Base-by-base conservation (phyloP, 116 monocot genomes). In the Thalassia testudinum region DNA sequence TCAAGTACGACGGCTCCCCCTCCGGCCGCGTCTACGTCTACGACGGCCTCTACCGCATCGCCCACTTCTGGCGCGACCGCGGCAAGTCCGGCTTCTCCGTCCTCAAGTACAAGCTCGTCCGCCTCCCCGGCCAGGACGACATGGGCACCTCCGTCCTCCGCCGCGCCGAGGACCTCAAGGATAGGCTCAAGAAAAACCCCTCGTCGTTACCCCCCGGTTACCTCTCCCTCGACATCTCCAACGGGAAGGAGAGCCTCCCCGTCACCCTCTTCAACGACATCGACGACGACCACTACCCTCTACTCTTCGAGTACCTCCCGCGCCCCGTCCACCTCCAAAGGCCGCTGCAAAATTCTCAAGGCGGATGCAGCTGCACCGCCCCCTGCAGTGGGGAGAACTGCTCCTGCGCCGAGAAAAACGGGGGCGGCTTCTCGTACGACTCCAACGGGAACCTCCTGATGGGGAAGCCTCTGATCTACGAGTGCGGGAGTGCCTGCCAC, bases 61-160 rank as follows among this genome's bases (percentile, higher is more conserved):
- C 75, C 2, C 56, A 80, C 7, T 86, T 50, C 27, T 92, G 92
- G 92, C n/a, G 64, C 20, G 87, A 86, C 50, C 57, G 54, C 5
- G 92, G 92, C 20, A 92, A 83, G 54, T 83, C 92, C 3, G 92
- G 86, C 0, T 92, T 92, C 42, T 65, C 68, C 5, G 87, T 92
- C 8, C 87, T 65, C 49, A 92, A 92, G 67, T 92, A 80, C 49
- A 92, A 73, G 65, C 70, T 92, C 16, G 23, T 80, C 38, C 71
- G 92, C 56, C 62, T 92, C 7, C 70, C 77, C 47, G 83, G 76
- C 1, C 92, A 87, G 65, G 82, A 76, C 17, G 72, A 79, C 58
- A 86, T 92, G 92, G 87, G 92, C n/a, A 77, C 66, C n/a, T 16
- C 20, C 40, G 40, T 80, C 42, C 61, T 71, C 11, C 75, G 53